Conservation (phyloP, 345 rosid species). For the Clarkia xantiana region DNA sequence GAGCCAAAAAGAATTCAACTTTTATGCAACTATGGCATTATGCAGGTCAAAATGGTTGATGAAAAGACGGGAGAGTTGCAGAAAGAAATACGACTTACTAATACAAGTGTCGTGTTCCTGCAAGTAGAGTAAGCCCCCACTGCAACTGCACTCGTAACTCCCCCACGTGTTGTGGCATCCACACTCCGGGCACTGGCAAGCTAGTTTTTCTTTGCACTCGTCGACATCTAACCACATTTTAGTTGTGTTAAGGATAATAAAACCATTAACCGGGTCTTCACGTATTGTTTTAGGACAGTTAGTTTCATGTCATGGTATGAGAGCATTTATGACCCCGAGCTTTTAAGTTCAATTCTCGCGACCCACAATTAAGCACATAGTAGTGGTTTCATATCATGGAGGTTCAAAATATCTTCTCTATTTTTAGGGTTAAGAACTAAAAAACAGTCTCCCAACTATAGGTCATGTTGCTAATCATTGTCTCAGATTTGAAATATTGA, state of each 20-base stretch:
- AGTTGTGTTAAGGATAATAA: too few relatives aligned
- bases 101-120: slow-evolving; percentile 83
- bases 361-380: not conserved
- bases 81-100: slow-evolving; percentile 25
- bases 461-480: too few relatives aligned
- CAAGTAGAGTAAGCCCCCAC: slow-evolving; percentile 66
- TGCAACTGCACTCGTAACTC: slow-evolving; percentile 79
- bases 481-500: too few relatives aligned
- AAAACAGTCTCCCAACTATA: too few relatives aligned
- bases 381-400: not conserved
- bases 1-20: too few relatives aligned
- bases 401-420: not conserved
- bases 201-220: slow-evolving; percentile 75
- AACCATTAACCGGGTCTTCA: too few relatives aligned
- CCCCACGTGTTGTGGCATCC: slow-evolving; percentile 92
- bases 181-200: slow-evolving; percentile 65
- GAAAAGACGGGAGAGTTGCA: slow-evolving; percentile 3
- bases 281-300: too few relatives aligned
- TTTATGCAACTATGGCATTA: too few relatives aligned
- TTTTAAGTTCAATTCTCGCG: too few relatives aligned
- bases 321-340: too few relatives aligned
- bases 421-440: too few relatives aligned
- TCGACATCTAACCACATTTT: slow-evolving; percentile 34
- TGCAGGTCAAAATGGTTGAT: not conserved
- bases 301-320: too few relatives aligned